Evolutionary conservation across 2,329 filamentous ascomycete species (phyloP).

Genomic region (Cercospora sp.): DNA sequence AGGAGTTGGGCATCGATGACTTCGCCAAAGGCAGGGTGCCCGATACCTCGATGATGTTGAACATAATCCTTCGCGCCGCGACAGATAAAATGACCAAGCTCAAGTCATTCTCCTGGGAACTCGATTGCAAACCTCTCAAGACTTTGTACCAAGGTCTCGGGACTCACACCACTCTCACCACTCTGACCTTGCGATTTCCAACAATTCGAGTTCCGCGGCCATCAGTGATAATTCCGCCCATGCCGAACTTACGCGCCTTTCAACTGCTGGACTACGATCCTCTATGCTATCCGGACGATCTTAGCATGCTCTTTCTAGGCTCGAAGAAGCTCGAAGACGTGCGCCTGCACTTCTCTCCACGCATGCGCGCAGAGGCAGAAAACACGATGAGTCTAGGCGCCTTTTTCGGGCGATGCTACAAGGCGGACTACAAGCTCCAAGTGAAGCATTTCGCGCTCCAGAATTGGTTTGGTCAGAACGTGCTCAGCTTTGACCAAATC

Average conservation of each 20-base stretch:
- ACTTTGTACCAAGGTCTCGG: slow-evolving; percentile 60
- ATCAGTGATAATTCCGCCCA: slow-evolving; percentile 56
- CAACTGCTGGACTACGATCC: slow-evolving; percentile 63
- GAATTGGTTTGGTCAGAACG: slow-evolving; percentile 59
- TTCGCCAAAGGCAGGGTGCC: slow-evolving; percentile 61
- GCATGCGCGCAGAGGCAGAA: slow-evolving; percentile 61
- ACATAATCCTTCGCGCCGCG: slow-evolving; percentile 59
- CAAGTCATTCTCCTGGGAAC: slow-evolving; percentile 60
- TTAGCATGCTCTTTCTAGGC: slow-evolving; percentile 57
- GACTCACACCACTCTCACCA: slow-evolving; percentile 52
- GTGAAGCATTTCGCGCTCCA: slow-evolving; percentile 57
- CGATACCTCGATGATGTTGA: slow-evolving; percentile 65
- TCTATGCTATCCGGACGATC: slow-evolving; percentile 64
- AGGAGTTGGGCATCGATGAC: slow-evolving; percentile 58
- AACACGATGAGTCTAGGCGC: slow-evolving; percentile 56
- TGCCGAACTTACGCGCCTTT: slow-evolving; percentile 57
- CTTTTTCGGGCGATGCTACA: slow-evolving; percentile 58
- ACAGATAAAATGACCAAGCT: slow-evolving; percentile 61
- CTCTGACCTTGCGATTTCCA: slow-evolving; percentile 59
- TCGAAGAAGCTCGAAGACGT: slow-evolving; percentile 57
- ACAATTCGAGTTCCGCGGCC: slow-evolving; percentile 59
- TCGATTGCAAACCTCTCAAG: slow-evolving; percentile 61
- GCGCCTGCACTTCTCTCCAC: slow-evolving; percentile 61
- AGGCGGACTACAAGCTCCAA: slow-evolving; percentile 49
- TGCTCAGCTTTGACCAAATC: slow-evolving; percentile 48